These are phyloP conservation scores for Trichoderma aggressivum DNA, from an alignment of 2,329 filamentous ascomycete genomes.

Conservation along the genomic window DNA sequence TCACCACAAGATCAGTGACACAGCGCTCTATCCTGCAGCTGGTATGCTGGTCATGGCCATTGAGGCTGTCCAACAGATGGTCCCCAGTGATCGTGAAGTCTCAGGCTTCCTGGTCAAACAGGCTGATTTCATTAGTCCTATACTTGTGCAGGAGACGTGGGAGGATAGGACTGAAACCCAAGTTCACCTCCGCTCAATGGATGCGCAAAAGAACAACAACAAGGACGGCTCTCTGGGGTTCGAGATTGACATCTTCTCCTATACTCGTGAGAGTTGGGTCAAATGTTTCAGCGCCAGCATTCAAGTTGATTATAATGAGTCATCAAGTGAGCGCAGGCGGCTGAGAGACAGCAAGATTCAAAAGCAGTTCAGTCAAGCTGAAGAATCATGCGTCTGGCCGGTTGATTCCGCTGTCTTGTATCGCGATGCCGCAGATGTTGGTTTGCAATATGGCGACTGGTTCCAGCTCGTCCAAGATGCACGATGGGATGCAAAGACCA, in stretches of 20 bases:
- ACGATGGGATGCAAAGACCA: background rate
- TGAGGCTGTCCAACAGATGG: constrained; percentile 33
- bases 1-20: constrained; percentile 39
- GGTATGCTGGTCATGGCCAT: constrained; percentile 43
- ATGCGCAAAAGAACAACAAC: background rate
- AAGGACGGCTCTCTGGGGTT: background rate
- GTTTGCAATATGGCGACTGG: constrained; percentile 6
- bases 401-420: background rate
- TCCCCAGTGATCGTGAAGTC: background rate
- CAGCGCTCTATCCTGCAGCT: constrained; percentile 36
- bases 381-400: background rate
- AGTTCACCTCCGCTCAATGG: background rate
- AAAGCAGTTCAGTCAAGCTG: background rate
- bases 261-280: background rate
- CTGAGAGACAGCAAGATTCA: background rate
- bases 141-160: background rate
- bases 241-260: constrained; percentile 11
- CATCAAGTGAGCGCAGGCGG: background rate
- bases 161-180: constrained; percentile 10
- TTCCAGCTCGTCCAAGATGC: constrained; percentile 11
- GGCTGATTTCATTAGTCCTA: background rate
- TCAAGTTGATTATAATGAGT: background rate
- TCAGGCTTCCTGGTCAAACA: constrained; percentile 7
- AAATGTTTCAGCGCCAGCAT: constrained; percentile 7
- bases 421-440: background rate